Evolutionary conservation across 345 rosid genomes (phyloP), one percentile per base, ranked within the genome.

Genomic region (Linum tenue): DNA sequence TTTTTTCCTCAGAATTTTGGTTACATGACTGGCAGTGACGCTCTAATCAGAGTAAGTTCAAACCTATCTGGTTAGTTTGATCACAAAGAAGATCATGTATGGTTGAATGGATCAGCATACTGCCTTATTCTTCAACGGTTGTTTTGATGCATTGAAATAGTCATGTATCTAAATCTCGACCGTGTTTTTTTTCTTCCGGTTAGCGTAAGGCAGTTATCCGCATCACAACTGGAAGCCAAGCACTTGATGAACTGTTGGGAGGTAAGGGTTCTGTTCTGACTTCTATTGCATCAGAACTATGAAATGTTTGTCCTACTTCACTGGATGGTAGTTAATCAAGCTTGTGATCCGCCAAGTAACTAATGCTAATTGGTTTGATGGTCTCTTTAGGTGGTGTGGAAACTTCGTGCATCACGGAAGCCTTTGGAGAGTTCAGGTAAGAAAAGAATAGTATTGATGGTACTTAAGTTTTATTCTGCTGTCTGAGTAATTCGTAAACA

Each of bases 141-240:
- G 22, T 1, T 16, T 11, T 22, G 37, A 38, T 38, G 50, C 11
- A 58, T 4, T 31, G 57, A 42, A 40, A 9, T 48, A 48, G 14
- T 48, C 31, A 1, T 15, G 11, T 12, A 48, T 48, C 14, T 48
- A 51, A 3, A 43, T 72, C 68, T 43, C 22, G 41, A 5, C 31
- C 31, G 53, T 56, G 37, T 53, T 37, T 60, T 31, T 31, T 57
- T 42, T 40, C 14, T 40, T 73, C 61, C 51, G 31, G 31, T 22
- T 22, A 87, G 95, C 84, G 95, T 60, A 85, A 88, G 77, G 58
- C 77, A 0, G 90, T 90, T 72, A 72, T 94, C 72, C 78, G 78
- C 5, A 90, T 94, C 69, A 90, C 96, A 48, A 94, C 99, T 3
- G 97, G 99, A 74, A 88, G 95, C 80, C 97, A 88, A 67, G 92